Conservation (phyloP, 2,329 filamentous ascomycete genomes). For the Pyrenochaeta sp. region DNA sequence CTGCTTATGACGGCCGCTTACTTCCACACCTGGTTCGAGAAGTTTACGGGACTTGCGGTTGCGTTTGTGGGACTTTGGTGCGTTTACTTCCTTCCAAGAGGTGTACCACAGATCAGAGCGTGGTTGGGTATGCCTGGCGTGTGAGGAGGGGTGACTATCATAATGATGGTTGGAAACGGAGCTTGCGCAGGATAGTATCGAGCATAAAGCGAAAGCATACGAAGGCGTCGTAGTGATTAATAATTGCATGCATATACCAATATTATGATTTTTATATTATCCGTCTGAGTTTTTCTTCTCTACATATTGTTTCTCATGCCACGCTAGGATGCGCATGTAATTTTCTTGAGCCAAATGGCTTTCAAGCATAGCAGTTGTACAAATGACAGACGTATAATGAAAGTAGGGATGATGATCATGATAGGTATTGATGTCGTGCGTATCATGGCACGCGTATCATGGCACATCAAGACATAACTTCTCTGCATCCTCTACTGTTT, state of each 20-base stretch:
- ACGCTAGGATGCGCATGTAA: too few relatives aligned
- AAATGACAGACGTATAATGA: too few relatives aligned
- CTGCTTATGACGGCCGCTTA: constrained; percentile 97
- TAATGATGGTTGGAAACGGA: neutral
- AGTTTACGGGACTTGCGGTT: constrained; percentile 66
- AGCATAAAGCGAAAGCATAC: neutral
- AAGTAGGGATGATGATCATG: too few relatives aligned
- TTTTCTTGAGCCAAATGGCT: too few relatives aligned
- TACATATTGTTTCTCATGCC: neutral
- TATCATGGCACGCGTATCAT: too few relatives aligned
- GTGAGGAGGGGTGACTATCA: constrained; percentile 17
- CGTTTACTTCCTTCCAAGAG: constrained; percentile 60
- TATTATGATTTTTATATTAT: neutral
- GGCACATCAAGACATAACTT: too few relatives aligned
- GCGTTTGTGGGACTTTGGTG: constrained; percentile 56
- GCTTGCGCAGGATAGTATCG: neutral
- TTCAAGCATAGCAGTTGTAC: too few relatives aligned
- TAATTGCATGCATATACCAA: neutral
- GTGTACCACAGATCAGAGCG: constrained; percentile 51
- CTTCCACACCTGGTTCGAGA: constrained; percentile 99
- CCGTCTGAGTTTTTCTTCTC: neutral
- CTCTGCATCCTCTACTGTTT: constrained; percentile 43
- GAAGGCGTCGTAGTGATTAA: neutral
- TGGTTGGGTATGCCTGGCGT: constrained; percentile 59
- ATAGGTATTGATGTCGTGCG: too few relatives aligned